Percentiles rank a stretch among this genome's conserved stretches.
Conservation (phyloP, 108 stramenopile species). For the Pseudonitzschia pungens region DNA sequence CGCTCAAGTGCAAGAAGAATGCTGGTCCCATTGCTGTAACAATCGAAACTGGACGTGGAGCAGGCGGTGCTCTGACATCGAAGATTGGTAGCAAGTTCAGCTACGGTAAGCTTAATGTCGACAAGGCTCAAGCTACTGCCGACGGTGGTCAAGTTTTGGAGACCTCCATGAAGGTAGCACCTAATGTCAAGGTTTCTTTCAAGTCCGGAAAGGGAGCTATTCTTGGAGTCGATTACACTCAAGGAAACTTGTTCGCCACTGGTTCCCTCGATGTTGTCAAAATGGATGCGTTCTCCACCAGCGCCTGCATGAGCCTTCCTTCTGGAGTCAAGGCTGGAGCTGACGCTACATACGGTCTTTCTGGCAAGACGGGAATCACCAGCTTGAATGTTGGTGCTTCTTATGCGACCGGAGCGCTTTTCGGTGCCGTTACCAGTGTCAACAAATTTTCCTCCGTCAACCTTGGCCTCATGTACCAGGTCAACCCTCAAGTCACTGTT, state of each 20-base stretch:
- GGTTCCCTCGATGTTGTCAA: conserved; percentile 79
- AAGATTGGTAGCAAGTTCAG: conserved; percentile 87
- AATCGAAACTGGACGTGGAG: conserved; percentile 82
- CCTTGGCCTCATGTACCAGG: conserved; percentile 85
- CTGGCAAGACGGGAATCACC: conserved; percentile 75
- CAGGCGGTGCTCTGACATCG: conserved; percentile 71
- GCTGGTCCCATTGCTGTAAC: conserved; percentile 88
- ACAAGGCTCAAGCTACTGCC: conserved; percentile 85
- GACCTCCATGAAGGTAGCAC: conserved; percentile 74
- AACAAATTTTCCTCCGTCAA: conserved; percentile 78
- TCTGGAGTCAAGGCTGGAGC: conserved; percentile 83
- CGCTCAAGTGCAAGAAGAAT: conserved; percentile 84
- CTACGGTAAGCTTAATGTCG: conserved; percentile 88
- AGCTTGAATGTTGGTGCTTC: conserved; percentile 79
- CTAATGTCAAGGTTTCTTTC: conserved; percentile 81
- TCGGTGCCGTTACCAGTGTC: conserved; percentile 69
- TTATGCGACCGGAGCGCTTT: conserved; percentile 81
- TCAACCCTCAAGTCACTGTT: conserved; percentile 72
- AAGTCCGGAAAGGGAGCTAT: conserved; percentile 91
- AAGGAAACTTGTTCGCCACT: conserved; percentile 74
- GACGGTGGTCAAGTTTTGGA: conserved; percentile 84
- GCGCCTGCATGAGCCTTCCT: conserved; percentile 72
- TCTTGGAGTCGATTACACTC: conserved; percentile 83
- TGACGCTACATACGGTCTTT: conserved; percentile 82
- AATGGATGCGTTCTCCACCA: conserved; percentile 80